Percentiles rank a stretch among this genome's conserved stretches.
Conservation (phyloP, 202 grass and related monocot species). For the Brachypodium distachyon region DNA sequence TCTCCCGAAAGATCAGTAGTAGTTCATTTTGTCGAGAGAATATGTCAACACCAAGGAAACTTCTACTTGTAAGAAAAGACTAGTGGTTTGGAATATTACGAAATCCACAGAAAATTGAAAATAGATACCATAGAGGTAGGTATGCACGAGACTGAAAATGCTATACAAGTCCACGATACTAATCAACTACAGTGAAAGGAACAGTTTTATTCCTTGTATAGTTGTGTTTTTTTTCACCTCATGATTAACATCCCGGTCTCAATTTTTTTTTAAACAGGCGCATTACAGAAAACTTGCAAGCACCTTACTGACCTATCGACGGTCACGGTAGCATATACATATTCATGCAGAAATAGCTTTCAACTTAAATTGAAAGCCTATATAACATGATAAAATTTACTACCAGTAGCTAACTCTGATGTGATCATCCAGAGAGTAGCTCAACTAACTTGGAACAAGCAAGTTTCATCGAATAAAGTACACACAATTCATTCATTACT, state of each 20-base stretch:
- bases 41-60: not conserved
- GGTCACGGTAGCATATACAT: not conserved
- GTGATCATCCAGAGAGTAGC: not conserved
- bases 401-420: not conserved
- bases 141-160: not conserved
- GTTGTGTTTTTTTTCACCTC: too few species aligned
- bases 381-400: not conserved
- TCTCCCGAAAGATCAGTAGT: not conserved
- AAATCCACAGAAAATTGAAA: not conserved
- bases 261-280: not conserved
- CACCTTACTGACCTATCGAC: too few species aligned
- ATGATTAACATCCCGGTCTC: too few species aligned
- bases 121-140: not conserved
- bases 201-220: not conserved
- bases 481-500: too few species aligned
- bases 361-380: not conserved
- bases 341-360: not conserved
- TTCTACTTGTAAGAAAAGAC: slow-evolving; percentile 16
- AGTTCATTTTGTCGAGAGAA: slow-evolving; percentile 5
- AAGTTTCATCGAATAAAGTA: not conserved
- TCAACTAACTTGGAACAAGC: slow-evolving; percentile 28
- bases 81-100: slow-evolving; percentile 12
- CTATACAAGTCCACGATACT: not conserved
- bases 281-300: not conserved
- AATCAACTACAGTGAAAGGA: not conserved